These are phyloP conservation scores for Pichia kluyveri DNA, from an alignment of 805 yeast species.

Conservation along the genomic window DNA sequence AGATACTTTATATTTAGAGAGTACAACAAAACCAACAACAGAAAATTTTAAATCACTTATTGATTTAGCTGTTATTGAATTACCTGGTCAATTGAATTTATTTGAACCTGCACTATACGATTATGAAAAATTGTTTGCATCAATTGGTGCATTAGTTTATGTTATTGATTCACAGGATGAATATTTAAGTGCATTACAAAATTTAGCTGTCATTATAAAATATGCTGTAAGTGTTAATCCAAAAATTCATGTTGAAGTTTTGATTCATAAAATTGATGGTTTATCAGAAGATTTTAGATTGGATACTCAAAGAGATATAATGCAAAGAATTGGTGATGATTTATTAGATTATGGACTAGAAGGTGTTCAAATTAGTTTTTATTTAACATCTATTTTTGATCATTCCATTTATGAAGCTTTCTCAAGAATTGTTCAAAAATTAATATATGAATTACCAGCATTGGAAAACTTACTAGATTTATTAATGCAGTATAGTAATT, in stretches of 20 bases:
- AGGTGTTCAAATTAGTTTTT: constrained; percentile 85
- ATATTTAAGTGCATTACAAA: constrained; percentile 83
- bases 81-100: constrained; percentile 88
- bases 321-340: constrained; percentile 93
- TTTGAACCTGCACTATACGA: constrained; percentile 75
- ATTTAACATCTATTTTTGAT: constrained; percentile 88
- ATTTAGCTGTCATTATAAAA: constrained; percentile 79
- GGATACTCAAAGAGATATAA: constrained; percentile 93
- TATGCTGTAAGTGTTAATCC: constrained; percentile 83
- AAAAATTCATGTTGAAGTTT: constrained; percentile 76
- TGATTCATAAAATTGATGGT: constrained; percentile 95
- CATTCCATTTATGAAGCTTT: constrained; percentile 95
- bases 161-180: constrained; percentile 96
- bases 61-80: constrained; percentile 82
- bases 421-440: constrained; percentile 83
- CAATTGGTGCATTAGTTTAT: constrained; percentile 85
- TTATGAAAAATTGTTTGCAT: constrained; percentile 63
- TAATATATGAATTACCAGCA: constrained; percentile 80
- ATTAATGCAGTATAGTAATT: constrained; percentile 77
- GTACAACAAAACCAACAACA: constrained; percentile 81
- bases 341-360: constrained; percentile 81
- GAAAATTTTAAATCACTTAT: constrained; percentile 79
- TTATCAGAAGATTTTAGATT: constrained; percentile 85
- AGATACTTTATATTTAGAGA: constrained; percentile 83
- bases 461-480: constrained; percentile 84